Percentiles rank a stretch among this genome's conserved stretches.
Evolutionary conservation across 352 stramenopile genomes (phyloP).

Genomic region (Blastocystis sp.): DNA sequence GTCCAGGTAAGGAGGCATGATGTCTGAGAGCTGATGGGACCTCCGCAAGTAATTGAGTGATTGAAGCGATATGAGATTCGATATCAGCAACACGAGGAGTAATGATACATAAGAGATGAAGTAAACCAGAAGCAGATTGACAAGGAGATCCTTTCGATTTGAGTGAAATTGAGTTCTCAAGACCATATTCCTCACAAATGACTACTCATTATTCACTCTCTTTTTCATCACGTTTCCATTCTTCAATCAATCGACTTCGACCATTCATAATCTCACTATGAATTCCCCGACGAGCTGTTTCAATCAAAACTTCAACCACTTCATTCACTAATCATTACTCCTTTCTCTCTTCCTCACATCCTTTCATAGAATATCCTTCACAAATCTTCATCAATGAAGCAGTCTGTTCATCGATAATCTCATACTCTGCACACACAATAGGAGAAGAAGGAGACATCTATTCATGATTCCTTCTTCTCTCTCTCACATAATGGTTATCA

Average conservation of each 20-base stretch:
- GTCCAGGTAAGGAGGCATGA: background rate
- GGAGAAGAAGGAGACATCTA: background rate
- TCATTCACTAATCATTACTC: background rate
- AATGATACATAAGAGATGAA: background rate
- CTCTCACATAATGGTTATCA: slow-evolving; percentile 3
- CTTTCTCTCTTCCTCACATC: background rate
- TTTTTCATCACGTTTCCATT: background rate
- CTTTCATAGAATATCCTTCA: background rate
- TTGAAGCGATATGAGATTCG: background rate
- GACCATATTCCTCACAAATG: background rate
- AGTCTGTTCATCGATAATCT: slow-evolving; percentile 2
- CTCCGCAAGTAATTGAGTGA: background rate
- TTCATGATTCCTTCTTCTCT: background rate
- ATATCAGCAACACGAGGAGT: background rate
- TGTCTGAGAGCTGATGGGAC: background rate
- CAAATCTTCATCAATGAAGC: background rate
- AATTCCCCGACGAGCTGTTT: background rate
- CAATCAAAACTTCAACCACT: background rate
- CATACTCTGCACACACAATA: slow-evolving; percentile 9
- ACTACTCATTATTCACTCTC: background rate
- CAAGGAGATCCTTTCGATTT: background rate
- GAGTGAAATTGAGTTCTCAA: background rate
- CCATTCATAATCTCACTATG: background rate
- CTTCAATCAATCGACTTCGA: background rate
- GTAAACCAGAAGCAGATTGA: background rate